These are phyloP conservation scores for Aspergillus vadensis DNA, from an alignment of 2,329 filamentous ascomycete species.

Conservation along the genomic window DNA sequence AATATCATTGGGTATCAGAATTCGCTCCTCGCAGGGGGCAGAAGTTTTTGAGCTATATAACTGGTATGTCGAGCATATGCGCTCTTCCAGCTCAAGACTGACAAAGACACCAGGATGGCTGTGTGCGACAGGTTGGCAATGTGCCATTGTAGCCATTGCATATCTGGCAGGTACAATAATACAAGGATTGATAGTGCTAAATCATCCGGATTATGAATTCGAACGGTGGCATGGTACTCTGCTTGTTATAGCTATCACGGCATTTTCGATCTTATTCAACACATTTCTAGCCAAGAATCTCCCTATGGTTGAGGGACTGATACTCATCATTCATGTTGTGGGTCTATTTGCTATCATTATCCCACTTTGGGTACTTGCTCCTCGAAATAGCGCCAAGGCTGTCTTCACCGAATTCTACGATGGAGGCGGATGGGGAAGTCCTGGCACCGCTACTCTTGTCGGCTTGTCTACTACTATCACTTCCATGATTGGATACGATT, in stretches of 20 bases:
- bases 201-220: slow-evolving; percentile 43
- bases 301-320: slow-evolving; percentile 43
- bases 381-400: slow-evolving; percentile 37
- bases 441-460: slow-evolving; percentile 43
- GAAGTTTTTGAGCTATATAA: slow-evolving; percentile 50
- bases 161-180: slow-evolving; percentile 50
- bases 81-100: background rate
- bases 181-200: slow-evolving; percentile 49
- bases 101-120: slow-evolving; percentile 41
- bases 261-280: slow-evolving; percentile 46
- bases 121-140: slow-evolving; percentile 49
- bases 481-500: slow-evolving; percentile 47
- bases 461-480: slow-evolving; percentile 45
- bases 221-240: slow-evolving; percentile 50
- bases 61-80: slow-evolving; percentile 31
- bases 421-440: slow-evolving; percentile 43
- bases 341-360: slow-evolving; percentile 49
- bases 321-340: slow-evolving; percentile 46
- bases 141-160: slow-evolving; percentile 46
- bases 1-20: slow-evolving; percentile 47
- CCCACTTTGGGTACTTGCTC: slow-evolving; percentile 46
- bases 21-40: slow-evolving; percentile 47
- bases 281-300: slow-evolving; percentile 43
- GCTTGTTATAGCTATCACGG: slow-evolving; percentile 43
- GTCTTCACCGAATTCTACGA: slow-evolving; percentile 48